Evolutionary conservation across 2,329 filamentous ascomycete genomes (phyloP), one percentile per base, ranked within the genome.

Genomic region (Ophiostoma ulmi): DNA sequence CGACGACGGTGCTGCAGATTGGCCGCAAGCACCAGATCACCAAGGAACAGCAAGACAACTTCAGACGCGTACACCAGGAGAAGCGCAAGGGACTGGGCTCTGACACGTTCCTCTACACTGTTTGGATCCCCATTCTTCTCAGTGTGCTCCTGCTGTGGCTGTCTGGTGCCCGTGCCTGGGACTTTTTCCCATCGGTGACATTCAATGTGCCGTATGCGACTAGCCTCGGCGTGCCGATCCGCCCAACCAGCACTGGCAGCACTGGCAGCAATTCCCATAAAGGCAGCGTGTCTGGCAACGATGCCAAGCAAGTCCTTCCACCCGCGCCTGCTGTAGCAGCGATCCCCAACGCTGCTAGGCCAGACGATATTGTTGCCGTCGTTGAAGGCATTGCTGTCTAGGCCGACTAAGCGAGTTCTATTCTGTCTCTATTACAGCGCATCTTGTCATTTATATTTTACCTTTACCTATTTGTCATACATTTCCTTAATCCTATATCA

Each of bases 41-140:
- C 39, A 85, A 84, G 76, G 87, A 89, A 76, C 87, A 90, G 76
- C 87, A 88, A 77, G 87, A 88, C 74, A 86, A 86, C 74, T 83
- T 90, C 73, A 81, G 88, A 64, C 81, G 86, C 69, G 87, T 84
- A 36, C 86, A 88, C 73, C 85, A 88, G 70, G 83, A 85, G 77
- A 89, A 87, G 77, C 81, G 88, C 75, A 90, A 90, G 83, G 84
- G 83, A 72, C 80, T 89, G 72, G 84, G 86, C 74, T 86, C 85
- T 72, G 88, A 91, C 75, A 84, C 85, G 75, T 89, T 90, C 76
- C 80, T 91, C 65, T 90, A 89, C 80, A 88, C 90, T 74, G 83
- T 91, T 75, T 91, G 88, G 73, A 74, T 75, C 61, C 74, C 74
- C 1, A 73, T 74, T 31, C 73, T 75, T 3, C 67, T 75, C 2